Evolutionary conservation across 1,139 yeast species (phyloP).

Genomic region (Taphrina populina): DNA sequence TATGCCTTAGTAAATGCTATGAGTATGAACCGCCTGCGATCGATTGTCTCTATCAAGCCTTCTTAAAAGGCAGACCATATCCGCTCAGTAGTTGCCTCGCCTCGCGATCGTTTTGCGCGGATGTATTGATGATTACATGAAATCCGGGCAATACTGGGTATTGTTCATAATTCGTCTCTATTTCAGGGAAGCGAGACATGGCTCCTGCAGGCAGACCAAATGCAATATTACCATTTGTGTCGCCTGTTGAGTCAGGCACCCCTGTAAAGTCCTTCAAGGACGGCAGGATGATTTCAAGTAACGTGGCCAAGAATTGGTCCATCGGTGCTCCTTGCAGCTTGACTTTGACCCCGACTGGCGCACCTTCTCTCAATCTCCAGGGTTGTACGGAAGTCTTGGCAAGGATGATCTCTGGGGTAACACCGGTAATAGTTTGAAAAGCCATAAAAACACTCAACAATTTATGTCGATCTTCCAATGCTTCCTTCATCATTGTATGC

Average conservation of each 20-base stretch:
- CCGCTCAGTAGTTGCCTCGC: constrained; percentile 86
- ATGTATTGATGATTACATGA: constrained; percentile 79
- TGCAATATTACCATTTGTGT: constrained; percentile 77
- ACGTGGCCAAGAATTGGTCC: constrained; percentile 79
- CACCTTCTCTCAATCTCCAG: constrained; percentile 86
- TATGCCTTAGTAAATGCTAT: too few species aligned
- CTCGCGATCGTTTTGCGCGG: constrained; percentile 86
- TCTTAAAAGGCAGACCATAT: constrained; percentile 73
- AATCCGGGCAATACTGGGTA: constrained; percentile 88
- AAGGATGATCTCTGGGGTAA: constrained; percentile 69
- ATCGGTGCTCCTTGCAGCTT: constrained; percentile 76
- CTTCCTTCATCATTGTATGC: constrained; percentile 74
- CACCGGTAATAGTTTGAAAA: constrained; percentile 89
- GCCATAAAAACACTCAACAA: constrained; percentile 78
- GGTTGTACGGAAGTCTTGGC: constrained; percentile 78
- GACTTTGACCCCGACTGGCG: constrained; percentile 88
- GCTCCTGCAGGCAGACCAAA: constrained; percentile 80
- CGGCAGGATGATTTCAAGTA: constrained; percentile 90
- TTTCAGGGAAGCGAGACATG: constrained; percentile 83
- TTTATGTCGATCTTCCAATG: constrained; percentile 68
- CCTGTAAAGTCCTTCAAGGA: constrained; percentile 87
- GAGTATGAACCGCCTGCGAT: too few species aligned
- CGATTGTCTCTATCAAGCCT: constrained; percentile 1
- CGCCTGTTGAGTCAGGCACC: constrained; percentile 73
- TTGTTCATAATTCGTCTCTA: constrained; percentile 83